Base-by-base conservation (phyloP, 2,329 filamentous ascomycete genomes). In the Hypoxylon sp. region DNA sequence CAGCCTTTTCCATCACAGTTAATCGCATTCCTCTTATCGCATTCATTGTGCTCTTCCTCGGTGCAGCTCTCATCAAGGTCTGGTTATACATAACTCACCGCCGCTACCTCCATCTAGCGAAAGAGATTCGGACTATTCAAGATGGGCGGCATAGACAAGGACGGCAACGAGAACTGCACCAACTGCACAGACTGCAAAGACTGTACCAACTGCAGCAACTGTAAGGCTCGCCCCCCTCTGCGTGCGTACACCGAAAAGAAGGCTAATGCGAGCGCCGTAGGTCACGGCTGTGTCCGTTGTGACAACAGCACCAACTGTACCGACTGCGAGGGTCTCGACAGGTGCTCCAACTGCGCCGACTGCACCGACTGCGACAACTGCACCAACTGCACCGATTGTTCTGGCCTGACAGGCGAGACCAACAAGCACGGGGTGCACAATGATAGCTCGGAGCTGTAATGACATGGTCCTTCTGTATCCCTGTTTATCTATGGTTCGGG, bases 151-250 rank as follows among this genome's bases (percentile, higher is more conserved):
- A 23, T 20, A 23, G 47, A 43, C 35, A 37, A 43, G 35, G 41
- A 52, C 6, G 48, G 40, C 40, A 43, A 47, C 17, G 29, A 41
- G 9, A 46, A 60, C 26, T 56, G 57, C 24, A 57, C 20, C 2
- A 55, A 55, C 41, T 58, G 55, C 18, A 31, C 6, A 17, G 35
- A 64, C 23, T 59, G 55, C 33, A 49, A 27, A 9, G 46, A 57
- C 29, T 57, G 53, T 41, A 40, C 3, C 11, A 46, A 57, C 13
- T 57, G 52, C 53, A 23, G 15, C 40, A 46, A 40, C n/a, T 47
- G 41, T 41, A 31, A 2, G 17, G 5, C 15, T 15, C 11, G n/a
- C n/a, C 9, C n/a, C 17, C 9, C 2, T 33, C 23, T 21, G 3
- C 15, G 17, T 20, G 2, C 4, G 9, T 8, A 48, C 8, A 8